These are phyloP conservation scores for Clohesyomyces aquaticus DNA, from an alignment of 495 filamentous ascomycete species.

Conservation along the genomic window DNA sequence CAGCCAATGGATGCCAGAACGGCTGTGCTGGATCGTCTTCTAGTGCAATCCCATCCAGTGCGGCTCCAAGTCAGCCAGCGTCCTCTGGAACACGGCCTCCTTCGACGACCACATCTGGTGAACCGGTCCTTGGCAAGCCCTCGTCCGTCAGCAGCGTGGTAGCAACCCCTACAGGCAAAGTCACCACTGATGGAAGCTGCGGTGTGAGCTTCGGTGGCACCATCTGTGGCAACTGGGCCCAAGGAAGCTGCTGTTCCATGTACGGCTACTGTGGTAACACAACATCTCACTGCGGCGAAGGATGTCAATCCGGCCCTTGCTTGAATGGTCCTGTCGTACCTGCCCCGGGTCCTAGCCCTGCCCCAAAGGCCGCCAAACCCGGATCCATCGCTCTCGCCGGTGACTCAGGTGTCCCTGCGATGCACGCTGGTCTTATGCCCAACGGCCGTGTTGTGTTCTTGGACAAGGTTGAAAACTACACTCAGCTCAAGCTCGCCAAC, in stretches of 20 bases:
- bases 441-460: conserved; percentile 65
- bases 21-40: conserved; percentile 41
- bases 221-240: conserved; percentile 55
- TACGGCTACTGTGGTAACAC: conserved; percentile 53
- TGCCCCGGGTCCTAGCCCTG: conserved; percentile 43
- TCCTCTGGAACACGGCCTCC: conserved; percentile 35
- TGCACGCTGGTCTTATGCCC: conserved; percentile 65
- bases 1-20: conserved; percentile 45
- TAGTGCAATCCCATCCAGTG: background rate
- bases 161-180: conserved; percentile 21
- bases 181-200: conserved; percentile 53
- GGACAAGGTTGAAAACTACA: conserved; percentile 68
- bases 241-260: conserved; percentile 56
- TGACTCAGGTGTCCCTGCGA: conserved; percentile 63
- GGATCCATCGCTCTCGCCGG: conserved; percentile 58
- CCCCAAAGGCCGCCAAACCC: conserved; percentile 44
- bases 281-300: conserved; percentile 51
- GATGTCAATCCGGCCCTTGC: conserved; percentile 54
- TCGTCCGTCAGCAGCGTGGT: conserved; percentile 36
- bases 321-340: conserved; percentile 35
- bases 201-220: conserved; percentile 52
- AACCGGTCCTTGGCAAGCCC: conserved; percentile 47
- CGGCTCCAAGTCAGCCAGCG: background rate
- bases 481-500: conserved; percentile 57
- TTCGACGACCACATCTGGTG: conserved; percentile 41